Base-by-base conservation (phyloP, 257 asterid genomes). In the Leonotis leonurus region DNA sequence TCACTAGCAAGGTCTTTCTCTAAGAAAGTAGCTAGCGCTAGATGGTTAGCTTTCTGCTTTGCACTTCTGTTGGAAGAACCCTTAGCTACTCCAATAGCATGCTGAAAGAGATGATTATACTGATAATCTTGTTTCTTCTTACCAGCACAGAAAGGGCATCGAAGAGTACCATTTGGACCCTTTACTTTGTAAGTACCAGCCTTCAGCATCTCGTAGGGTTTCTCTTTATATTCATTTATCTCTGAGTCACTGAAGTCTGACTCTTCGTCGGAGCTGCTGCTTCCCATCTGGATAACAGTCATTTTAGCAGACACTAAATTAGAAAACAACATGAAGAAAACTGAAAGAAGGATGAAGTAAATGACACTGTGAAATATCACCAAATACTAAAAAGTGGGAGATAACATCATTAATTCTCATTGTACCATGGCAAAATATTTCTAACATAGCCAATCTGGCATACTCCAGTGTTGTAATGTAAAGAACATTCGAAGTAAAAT, bases 101-200 rank as follows among this genome's bases (percentile, higher is more conserved):
- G 99, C 46, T 80, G 88, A 69, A 70, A 69, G 37, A 93, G 97
- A 61, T 93, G 97, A 71, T 85, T 80, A 77, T 77, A 85, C 82
- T 80, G 81, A 70, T 87, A 93, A 70, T 82, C 97, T 40, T 93
- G 99, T 54, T 93, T 93, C 77, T 89, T 93, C 82, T 87, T 89
- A 11, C 96, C 97, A 26, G 95, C 96, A 68, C 97, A 93, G 46
- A 89, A 93, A 35, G 99, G 99, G 70, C 99, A 93, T 54, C 96
- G 80, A 40, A 93, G 80, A 70, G 80, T 43, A 49, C 95, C 87
- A 57, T 93, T 89, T 20, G 95, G 89, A 18, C 90, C 89, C 79
- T 80, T 89, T 10, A 93, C 91, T 73, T 78, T 85, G 70, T 71
- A 79, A 6, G 78, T 78, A n/a, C 97, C 95, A 2, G 78, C 66